Evolutionary conservation across 352 stramenopile genomes (phyloP).

Genomic region (Pythium guiyangense): DNA sequence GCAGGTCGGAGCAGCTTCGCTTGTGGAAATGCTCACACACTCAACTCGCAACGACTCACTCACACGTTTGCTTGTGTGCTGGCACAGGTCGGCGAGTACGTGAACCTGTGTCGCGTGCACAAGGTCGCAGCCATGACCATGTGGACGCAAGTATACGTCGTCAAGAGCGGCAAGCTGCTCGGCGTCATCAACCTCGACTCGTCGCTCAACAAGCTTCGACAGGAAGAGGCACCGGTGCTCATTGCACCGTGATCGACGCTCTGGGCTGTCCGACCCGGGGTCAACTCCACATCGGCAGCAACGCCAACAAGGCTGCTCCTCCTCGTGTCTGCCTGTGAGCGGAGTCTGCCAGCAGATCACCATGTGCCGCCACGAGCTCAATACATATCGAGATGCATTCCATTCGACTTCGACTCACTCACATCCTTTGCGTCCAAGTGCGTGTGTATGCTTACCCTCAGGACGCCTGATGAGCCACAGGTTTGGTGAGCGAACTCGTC

Average conservation of each 20-base stretch:
- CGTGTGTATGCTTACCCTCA: too few species aligned
- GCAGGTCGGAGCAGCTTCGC: slow-evolving; percentile 26
- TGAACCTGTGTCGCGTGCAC: slow-evolving; percentile 70
- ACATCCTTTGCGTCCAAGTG: too few species aligned
- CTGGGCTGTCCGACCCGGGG: background rate
- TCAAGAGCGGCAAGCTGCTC: slow-evolving; percentile 60
- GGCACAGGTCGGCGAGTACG: slow-evolving; percentile 48
- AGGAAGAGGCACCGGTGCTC: slow-evolving; percentile 46
- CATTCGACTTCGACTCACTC: too few species aligned
- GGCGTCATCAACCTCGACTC: slow-evolving; percentile 66
- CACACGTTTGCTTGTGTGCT: background rate
- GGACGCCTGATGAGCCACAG: too few species aligned
- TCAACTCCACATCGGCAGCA: too few species aligned
- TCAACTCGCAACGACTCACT: background rate
- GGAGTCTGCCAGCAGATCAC: too few species aligned
- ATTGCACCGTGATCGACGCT: slow-evolving; percentile 20
- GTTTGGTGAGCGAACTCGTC: too few species aligned
- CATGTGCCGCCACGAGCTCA: too few species aligned
- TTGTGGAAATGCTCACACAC: too few species aligned
- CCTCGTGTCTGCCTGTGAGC: too few species aligned
- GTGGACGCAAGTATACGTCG: slow-evolving; percentile 81
- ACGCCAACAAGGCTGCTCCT: too few species aligned
- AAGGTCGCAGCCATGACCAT: slow-evolving; percentile 76
- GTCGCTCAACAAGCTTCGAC: slow-evolving; percentile 44
- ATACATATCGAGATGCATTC: too few species aligned